Percentiles rank a stretch among this genome's conserved stretches.
phyloP scores from a whole-genome alignment of 768 basidiomycete species.

The Boletus reticulatus region DNA sequence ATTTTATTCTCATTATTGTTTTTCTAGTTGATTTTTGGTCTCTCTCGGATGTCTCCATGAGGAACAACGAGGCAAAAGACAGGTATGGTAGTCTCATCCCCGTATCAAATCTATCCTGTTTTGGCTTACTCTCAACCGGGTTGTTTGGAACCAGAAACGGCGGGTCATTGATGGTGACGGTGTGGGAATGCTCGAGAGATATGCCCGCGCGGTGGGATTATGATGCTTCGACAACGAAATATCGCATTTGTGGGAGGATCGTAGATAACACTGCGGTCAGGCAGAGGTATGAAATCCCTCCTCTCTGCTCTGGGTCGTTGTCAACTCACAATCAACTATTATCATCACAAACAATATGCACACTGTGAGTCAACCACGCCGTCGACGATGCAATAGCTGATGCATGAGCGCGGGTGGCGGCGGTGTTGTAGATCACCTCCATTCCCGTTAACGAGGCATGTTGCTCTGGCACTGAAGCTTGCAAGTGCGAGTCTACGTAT shows the following conservation, averaged over 20 bases:
- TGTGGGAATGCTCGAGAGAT: too few relatives aligned
- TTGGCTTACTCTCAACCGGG: not conserved
- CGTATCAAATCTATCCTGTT: not conserved
- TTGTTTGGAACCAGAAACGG: not conserved
- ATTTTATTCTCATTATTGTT: too few relatives aligned
- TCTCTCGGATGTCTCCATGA: not conserved
- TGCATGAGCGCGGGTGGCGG: not conserved
- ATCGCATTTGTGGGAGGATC: too few relatives aligned
- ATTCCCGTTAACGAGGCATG: slow-evolving; percentile 20
- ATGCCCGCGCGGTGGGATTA: too few relatives aligned
- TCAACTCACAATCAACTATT: not conserved
- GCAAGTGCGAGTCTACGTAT: slow-evolving; percentile 13
- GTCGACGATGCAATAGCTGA: not conserved
- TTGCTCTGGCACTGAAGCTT: slow-evolving; percentile 8
- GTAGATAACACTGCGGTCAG: not conserved
- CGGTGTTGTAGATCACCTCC: slow-evolving; percentile 5
- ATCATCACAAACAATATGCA: slow-evolving; percentile 12
- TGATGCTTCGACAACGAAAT: too few relatives aligned
- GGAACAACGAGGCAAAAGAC: too few relatives aligned
- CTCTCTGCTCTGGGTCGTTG: too few relatives aligned
- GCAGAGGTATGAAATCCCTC: too few relatives aligned
- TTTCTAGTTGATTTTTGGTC: not conserved
- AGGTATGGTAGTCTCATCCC: not conserved
- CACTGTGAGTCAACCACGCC: slow-evolving; percentile 10
- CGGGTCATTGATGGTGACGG: not conserved